phyloP scores from a whole-genome alignment of 2,329 filamentous ascomycete genomes.

The Juglanconis oblonga region DNA sequence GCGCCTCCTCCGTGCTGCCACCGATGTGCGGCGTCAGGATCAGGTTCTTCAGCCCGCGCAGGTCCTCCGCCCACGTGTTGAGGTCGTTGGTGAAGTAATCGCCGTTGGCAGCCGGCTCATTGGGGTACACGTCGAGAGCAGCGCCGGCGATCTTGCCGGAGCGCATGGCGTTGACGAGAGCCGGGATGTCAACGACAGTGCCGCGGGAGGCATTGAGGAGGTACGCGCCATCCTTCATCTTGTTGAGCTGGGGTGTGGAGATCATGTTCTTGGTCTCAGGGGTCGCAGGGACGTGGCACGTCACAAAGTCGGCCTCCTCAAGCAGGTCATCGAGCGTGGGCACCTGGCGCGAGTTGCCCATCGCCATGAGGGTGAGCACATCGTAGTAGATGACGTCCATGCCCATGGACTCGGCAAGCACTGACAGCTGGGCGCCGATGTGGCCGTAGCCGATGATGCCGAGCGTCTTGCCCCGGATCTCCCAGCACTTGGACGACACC shows the following conservation, averaged over 20 bases:
- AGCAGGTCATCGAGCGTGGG: constrained; percentile 74
- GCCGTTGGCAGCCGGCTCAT: constrained; percentile 90
- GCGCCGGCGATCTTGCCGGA: constrained; percentile 86
- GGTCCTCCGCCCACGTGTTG: constrained; percentile 81
- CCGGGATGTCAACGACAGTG: constrained; percentile 89
- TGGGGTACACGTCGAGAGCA: constrained; percentile 93
- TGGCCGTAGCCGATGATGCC: constrained; percentile 97
- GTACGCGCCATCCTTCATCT: constrained; percentile 93
- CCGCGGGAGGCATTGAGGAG: constrained; percentile 95
- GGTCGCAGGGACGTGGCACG: constrained; percentile 89
- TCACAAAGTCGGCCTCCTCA: constrained; percentile 82
- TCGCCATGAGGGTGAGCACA: constrained; percentile 86
- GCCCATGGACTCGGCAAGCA: constrained; percentile 94
- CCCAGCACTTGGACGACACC: constrained; percentile 95
- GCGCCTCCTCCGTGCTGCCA: constrained; percentile 95
- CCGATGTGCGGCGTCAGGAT: constrained; percentile 97
- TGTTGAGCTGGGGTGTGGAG: constrained; percentile 69
- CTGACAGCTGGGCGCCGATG: constrained; percentile 93
- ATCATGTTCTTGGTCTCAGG: constrained; percentile 94
- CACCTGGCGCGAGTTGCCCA: constrained; percentile 86
- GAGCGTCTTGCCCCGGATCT: constrained; percentile 94
- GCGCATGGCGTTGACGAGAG: constrained; percentile 83
- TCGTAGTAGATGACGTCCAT: constrained; percentile 99
- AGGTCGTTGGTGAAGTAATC: constrained; percentile 87
- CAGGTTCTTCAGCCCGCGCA: constrained; percentile 82